These are phyloP conservation scores for Polyporus tsugae DNA, from an alignment of 1,284 basidiomycete species.

Conservation along the genomic window DNA sequence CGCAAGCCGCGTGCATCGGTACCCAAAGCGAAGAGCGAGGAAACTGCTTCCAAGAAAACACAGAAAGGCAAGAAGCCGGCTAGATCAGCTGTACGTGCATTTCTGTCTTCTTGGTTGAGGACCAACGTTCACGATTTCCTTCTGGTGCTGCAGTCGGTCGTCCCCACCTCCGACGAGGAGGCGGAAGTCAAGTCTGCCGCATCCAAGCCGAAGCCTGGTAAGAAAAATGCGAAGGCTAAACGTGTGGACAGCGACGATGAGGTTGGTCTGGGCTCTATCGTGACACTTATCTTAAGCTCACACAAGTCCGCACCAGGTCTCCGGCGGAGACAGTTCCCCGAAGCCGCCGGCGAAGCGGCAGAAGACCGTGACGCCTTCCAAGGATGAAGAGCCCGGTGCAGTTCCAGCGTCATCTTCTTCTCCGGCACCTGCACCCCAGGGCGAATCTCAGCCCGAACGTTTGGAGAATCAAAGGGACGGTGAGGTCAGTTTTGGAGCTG, in stretches of 20 bases:
- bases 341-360: slow-evolving; percentile 34
- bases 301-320: slow-evolving; percentile 14
- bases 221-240: not conserved
- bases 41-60: not conserved
- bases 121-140: not conserved
- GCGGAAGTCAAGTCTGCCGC: not conserved
- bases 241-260: slow-evolving; percentile 23
- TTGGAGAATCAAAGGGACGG: not conserved
- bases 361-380: slow-evolving; percentile 20
- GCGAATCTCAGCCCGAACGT: not conserved
- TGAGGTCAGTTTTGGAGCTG: not conserved
- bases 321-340: slow-evolving; percentile 15
- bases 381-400: slow-evolving; percentile 2
- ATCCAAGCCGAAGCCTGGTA: slow-evolving; percentile 4
- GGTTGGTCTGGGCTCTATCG: slow-evolving; percentile 6
- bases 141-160: slow-evolving; percentile 32
- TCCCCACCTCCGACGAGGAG: slow-evolving; percentile 35
- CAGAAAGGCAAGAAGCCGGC: slow-evolving; percentile 22
- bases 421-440: not conserved
- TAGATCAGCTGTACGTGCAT: slow-evolving; percentile 36
- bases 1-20: slow-evolving; percentile 4
- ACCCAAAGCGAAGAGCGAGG: slow-evolving; percentile 14
- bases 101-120: not conserved
- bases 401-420: slow-evolving; percentile 3
- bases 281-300: not conserved